Percentiles rank a stretch among this genome's conserved stretches.
Conservation (phyloP, 2,329 filamentous ascomycete species). For the Xylaria polymorpha region DNA sequence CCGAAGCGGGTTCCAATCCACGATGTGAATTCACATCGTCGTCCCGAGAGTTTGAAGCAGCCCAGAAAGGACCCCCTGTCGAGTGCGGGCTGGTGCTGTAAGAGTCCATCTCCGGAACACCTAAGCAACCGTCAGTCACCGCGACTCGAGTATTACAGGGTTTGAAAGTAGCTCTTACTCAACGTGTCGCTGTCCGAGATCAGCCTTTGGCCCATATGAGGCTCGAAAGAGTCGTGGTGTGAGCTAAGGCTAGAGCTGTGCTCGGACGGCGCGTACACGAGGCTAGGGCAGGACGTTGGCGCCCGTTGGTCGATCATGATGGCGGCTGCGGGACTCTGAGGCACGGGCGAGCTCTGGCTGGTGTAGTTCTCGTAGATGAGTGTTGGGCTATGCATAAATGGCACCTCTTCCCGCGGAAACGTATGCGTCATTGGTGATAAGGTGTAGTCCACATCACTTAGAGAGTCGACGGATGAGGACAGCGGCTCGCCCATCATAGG, state of each 20-base stretch:
- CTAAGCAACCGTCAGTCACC: constrained; percentile 53
- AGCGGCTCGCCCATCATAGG: constrained; percentile 63
- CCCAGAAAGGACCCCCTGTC: constrained; percentile 59
- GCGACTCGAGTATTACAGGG: constrained; percentile 37
- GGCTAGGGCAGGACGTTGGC: constrained; percentile 70
- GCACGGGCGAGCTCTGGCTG: constrained; percentile 63
- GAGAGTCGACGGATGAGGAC: constrained; percentile 67
- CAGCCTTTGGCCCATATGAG: constrained; percentile 64
- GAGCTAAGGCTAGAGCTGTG: constrained; percentile 70
- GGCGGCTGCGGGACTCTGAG: constrained; percentile 66
- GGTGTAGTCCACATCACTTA: constrained; percentile 70
- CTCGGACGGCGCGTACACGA: constrained; percentile 70
- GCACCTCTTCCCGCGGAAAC: constrained; percentile 65
- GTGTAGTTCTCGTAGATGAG: constrained; percentile 69
- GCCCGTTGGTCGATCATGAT: constrained; percentile 68
- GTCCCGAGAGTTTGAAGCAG: constrained; percentile 57
- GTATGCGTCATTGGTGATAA: constrained; percentile 67
- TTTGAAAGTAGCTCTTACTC: constrained; percentile 59
- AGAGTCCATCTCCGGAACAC: constrained; percentile 64
- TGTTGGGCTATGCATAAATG: constrained; percentile 66
- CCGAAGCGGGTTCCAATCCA: constrained; percentile 56
- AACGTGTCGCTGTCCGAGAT: constrained; percentile 67
- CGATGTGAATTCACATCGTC: constrained; percentile 57
- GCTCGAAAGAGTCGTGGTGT: constrained; percentile 69
- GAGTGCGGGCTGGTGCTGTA: constrained; percentile 64